These are phyloP conservation scores for Backusella psychrophila DNA, from an alignment of 192 early-diverging fungal species.

Conservation along the genomic window DNA sequence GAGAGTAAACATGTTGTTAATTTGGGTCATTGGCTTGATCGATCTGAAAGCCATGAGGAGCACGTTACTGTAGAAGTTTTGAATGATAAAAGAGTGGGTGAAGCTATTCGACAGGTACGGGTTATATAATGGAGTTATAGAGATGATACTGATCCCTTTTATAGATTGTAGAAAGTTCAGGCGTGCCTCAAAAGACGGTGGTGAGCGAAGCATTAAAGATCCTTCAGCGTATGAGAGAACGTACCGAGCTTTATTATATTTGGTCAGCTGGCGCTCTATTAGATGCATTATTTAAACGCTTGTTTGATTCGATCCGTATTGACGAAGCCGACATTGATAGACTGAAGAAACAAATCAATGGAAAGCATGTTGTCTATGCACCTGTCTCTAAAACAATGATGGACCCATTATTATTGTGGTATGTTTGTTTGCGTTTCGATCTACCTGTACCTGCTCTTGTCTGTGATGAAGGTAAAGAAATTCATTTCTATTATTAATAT, in stretches of 20 bases:
- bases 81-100: conserved; percentile 38
- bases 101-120: conserved; percentile 31
- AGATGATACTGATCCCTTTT: neutral
- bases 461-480: conserved; percentile 38
- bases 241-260: conserved; percentile 34
- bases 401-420: conserved; percentile 39
- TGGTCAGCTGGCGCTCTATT: conserved; percentile 40
- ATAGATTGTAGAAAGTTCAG: conserved; percentile 36
- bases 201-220: conserved; percentile 36
- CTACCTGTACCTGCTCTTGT: conserved; percentile 37
- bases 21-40: conserved; percentile 28
- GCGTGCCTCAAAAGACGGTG: conserved; percentile 38
- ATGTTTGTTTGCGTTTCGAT: conserved; percentile 32
- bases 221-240: conserved; percentile 33
- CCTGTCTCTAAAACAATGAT: conserved; percentile 37
- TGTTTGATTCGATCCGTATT: conserved; percentile 29
- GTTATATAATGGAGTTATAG: neutral
- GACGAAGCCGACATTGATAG: conserved; percentile 22
- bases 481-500: neutral
- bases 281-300: conserved; percentile 25
- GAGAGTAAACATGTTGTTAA: conserved; percentile 16
- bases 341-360: conserved; percentile 27
- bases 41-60: conserved; percentile 31
- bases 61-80: conserved; percentile 24
- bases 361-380: conserved; percentile 36